Evolutionary conservation across 2,329 filamentous ascomycete species (phyloP), one percentile per base, ranked within the genome.

Genomic region (Triangularia verruculosa): DNA sequence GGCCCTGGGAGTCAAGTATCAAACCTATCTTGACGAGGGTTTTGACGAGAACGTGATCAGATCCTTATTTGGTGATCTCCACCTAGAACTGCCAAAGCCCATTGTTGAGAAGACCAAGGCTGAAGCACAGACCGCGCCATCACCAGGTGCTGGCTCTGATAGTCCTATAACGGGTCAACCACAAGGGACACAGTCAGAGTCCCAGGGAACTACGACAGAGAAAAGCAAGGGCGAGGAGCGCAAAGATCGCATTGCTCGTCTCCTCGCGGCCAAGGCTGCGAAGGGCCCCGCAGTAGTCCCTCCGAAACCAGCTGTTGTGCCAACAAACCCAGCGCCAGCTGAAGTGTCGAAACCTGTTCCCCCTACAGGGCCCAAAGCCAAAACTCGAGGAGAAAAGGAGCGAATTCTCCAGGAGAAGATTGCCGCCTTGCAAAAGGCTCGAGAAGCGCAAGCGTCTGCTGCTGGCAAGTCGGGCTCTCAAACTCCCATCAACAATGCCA

Each of bases 371-470:
- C 60, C 69, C 2, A 72, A 74, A 32, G 22, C 77, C 70, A 85
- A 79, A 68, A 78, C 79, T 30, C 86, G 89, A 72, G 86, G 85
- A 17, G 84, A 92, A 68, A 96, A 91, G 65, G 91, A 91, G 63
- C 84, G 82, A 64, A 78, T 93, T 30, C 82, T 93, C 55, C 87
- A 91, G 67, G 86, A 92, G 72, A 92, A 92, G 69, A 88, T 96
- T 72, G 91, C 92, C 64, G 89, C 89, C 22, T 78, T 95, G 22
- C 86, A 87, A 69, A 88, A 86, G 69, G 78, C 82, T 34, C 79
- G 83, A 30, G 79, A 83, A 70, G 77, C 75, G 4, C 76, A 75
- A 56, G 74, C 75, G 20, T 43, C 75, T 75, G 62, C 75, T 74
- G 59, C 62, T 76, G 1, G 51, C 59, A 75, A 67, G 59, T 68